These are phyloP conservation scores for Bipolaris bicolor DNA, from an alignment of 2,329 filamentous ascomycete species.

Conservation along the genomic window DNA sequence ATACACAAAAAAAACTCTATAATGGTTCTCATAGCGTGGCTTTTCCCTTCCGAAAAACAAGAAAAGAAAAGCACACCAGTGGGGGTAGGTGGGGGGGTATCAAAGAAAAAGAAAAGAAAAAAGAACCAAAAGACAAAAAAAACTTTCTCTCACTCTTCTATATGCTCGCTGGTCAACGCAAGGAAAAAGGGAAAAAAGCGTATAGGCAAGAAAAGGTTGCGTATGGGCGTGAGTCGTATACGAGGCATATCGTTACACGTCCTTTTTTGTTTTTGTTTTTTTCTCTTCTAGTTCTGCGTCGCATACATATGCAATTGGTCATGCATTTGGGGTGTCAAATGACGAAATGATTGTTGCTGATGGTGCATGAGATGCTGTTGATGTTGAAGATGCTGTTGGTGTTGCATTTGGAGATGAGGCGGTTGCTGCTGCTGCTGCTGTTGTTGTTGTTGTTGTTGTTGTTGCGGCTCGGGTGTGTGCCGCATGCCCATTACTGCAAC, in stretches of 20 bases:
- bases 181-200: slow-evolving; percentile 2
- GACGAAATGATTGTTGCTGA: slow-evolving; percentile 27
- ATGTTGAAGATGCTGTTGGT: slow-evolving; percentile 23
- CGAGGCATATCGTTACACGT: slow-evolving; percentile 6
- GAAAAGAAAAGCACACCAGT: not conserved
- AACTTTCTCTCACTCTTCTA: slow-evolving; percentile 3
- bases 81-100: not conserved
- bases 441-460: slow-evolving; percentile 19
- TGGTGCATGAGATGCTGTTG: slow-evolving; percentile 35
- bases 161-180: slow-evolving; percentile 25
- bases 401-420: slow-evolving; percentile 23
- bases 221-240: slow-evolving; percentile 6
- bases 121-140: slow-evolving; percentile 22
- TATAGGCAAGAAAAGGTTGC: not conserved
- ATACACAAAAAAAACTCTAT: too few relatives aligned
- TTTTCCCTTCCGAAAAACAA: not conserved
- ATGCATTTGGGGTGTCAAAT: slow-evolving; percentile 27
- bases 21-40: too few relatives aligned
- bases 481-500: slow-evolving; percentile 30
- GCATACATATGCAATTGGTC: slow-evolving; percentile 34
- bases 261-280: slow-evolving; percentile 13
- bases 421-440: not conserved
- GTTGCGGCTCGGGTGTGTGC: slow-evolving; percentile 24
- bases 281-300: slow-evolving; percentile 20
- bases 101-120: not conserved